Evolutionary conservation across 2,329 filamentous ascomycete species (phyloP).

Genomic region (Laburnicola sp.): DNA sequence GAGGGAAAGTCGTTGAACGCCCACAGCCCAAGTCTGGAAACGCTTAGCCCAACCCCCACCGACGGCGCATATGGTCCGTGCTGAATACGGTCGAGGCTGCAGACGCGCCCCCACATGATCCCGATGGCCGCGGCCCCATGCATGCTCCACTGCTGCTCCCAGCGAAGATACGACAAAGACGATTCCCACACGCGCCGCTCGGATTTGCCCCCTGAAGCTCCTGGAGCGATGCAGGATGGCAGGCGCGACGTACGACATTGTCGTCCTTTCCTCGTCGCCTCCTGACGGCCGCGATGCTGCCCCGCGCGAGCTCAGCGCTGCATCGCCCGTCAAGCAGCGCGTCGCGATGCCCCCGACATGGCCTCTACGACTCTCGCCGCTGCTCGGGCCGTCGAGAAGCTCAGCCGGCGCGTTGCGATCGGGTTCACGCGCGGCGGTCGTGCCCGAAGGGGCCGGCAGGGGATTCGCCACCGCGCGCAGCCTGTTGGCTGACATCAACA

Average conservation of each 20-base stretch:
- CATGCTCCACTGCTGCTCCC: background rate
- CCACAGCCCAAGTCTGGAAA: background rate
- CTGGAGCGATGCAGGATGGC: slow-evolving; percentile 23
- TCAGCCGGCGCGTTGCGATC: slow-evolving; percentile 30
- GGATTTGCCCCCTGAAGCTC: background rate
- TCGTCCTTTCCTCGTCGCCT: slow-evolving; percentile 40
- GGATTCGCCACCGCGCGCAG: slow-evolving; percentile 43
- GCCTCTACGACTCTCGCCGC: slow-evolving; percentile 28
- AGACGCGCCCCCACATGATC: background rate
- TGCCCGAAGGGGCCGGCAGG: slow-evolving; percentile 29
- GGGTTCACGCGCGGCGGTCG: slow-evolving; percentile 30
- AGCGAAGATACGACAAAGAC: background rate
- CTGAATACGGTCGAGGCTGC: background rate
- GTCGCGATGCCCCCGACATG: slow-evolving; percentile 32
- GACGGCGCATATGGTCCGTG: background rate
- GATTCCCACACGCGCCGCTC: background rate
- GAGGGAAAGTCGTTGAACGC: background rate
- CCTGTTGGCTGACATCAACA: slow-evolving; percentile 21
- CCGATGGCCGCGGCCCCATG: too few species aligned
- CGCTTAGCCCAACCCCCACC: background rate
- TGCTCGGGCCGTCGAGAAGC: slow-evolving; percentile 19
- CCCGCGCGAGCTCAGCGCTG: background rate
- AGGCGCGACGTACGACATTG: slow-evolving; percentile 29
- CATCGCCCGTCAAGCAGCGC: slow-evolving; percentile 23
- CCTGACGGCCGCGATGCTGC: slow-evolving; percentile 20